These are phyloP conservation scores for Diplodia seriata DNA, from an alignment of 2,329 filamentous ascomycete genomes.

Conservation along the genomic window DNA sequence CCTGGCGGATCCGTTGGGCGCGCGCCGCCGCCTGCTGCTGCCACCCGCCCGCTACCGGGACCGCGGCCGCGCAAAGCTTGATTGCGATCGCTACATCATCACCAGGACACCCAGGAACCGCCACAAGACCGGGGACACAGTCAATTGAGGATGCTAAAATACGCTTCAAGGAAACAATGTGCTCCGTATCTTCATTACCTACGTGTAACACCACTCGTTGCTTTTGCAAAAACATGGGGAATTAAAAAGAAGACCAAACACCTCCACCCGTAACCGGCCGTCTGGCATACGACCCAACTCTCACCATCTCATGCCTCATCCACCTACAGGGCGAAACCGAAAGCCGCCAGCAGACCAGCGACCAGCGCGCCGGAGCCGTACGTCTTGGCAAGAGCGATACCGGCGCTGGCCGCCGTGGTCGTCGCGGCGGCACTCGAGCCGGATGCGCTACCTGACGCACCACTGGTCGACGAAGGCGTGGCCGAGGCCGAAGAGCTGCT, in stretches of 20 bases:
- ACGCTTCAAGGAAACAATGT: conserved; percentile 14
- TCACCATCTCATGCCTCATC: neutral
- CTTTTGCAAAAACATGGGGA: conserved; percentile 19
- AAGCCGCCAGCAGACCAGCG: conserved; percentile 61
- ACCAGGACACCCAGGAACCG: neutral
- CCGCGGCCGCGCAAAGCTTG: neutral
- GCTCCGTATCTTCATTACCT: conserved; percentile 32
- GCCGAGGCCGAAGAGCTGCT: conserved; percentile 39
- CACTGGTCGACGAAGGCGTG: conserved; percentile 34
- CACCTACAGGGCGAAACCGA: conserved; percentile 64
- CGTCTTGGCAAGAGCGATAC: conserved; percentile 55
- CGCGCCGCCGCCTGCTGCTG: conserved; percentile 8
- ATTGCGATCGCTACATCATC: neutral
- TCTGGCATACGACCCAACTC: neutral
- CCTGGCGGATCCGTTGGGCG: conserved; percentile 2
- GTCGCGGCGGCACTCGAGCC: conserved; percentile 41
- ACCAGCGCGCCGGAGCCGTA: conserved; percentile 61
- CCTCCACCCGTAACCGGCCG: neutral
- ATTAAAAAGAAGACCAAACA: conserved; percentile 24
- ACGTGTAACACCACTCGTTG: conserved; percentile 30
- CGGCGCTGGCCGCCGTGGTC: conserved; percentile 50
- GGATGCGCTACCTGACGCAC: conserved; percentile 18
- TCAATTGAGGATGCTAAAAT: conserved; percentile 19
- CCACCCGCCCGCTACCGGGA: neutral
- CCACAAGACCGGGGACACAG: neutral